A percentile compares a stretch with the other conserved stretches of the same genome.
Conservation (phyloP, 2,329 filamentous ascomycete genomes). For the Penicillium occitanis region DNA sequence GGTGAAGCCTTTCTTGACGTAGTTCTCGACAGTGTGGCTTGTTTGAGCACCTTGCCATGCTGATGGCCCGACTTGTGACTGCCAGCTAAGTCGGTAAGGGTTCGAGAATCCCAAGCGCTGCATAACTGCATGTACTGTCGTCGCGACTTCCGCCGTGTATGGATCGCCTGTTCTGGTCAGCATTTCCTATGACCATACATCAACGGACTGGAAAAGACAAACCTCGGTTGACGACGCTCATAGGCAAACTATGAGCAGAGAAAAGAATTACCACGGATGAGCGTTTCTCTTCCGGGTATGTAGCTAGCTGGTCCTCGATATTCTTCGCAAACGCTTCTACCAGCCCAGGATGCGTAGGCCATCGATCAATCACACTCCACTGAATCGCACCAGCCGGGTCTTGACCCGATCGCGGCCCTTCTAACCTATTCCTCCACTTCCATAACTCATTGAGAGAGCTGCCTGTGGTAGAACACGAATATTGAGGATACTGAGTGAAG, state of each 20-base stretch:
- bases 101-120: constrained; percentile 82
- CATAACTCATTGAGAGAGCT: constrained; percentile 95
- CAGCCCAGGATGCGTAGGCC: constrained; percentile 87
- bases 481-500: constrained; percentile 98
- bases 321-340: constrained; percentile 91
- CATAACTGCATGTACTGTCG: constrained; percentile 97
- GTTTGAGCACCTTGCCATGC: constrained; percentile 97
- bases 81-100: constrained; percentile 93
- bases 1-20: constrained; percentile 86
- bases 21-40: constrained; percentile 78
- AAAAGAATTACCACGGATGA: constrained; percentile 84
- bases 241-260: constrained; percentile 92
- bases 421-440: constrained; percentile 87
- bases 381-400: constrained; percentile 68
- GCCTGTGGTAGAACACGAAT: constrained; percentile 95
- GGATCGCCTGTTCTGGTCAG: constrained; percentile 65
- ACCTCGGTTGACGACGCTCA: constrained; percentile 95
- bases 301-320: constrained; percentile 78
- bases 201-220: constrained; percentile 27
- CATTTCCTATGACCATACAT: neutral
- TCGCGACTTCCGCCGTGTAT: constrained; percentile 92
- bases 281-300: constrained; percentile 78
- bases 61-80: constrained; percentile 93
- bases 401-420: constrained; percentile 66
- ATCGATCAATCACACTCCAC: constrained; percentile 98